Evolutionary conservation across 371 early-diverging fungal species (phyloP), one percentile per base, ranked within the genome.

Genomic region (Mucor lusitanicus): DNA sequence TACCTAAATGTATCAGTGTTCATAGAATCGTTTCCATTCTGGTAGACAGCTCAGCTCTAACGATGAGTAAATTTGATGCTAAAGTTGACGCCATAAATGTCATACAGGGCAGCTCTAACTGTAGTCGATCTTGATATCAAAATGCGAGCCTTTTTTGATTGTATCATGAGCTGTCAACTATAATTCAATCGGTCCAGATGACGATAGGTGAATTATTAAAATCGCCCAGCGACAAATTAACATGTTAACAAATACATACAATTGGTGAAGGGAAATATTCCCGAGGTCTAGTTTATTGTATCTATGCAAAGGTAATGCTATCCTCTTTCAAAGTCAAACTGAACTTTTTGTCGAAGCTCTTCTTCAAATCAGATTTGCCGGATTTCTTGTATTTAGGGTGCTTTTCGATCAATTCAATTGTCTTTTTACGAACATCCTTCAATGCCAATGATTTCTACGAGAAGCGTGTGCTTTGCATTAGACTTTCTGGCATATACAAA

Each of bases 371-470:
- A 35, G 59, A 46, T 61, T 73, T 62, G 23, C 59, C 40, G n/a
- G 62, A 58, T 61, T 74, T 74, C 27, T 68, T 63, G 37, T 40
- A 66, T 42, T 80, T 69, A 15, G 75, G 71, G 33, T 82, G 78
- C 33, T 71, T 63, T 39, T 69, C 63, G 44, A 80, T 70, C 25
- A 75, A 44, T 48, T 77, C 70, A 21, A 78, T 70, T 0, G 71
- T 68, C 64, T 77, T 79, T 64, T 79, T 80, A 30, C 76, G 77
- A 19, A 68, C 67, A 63, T 78, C 79, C 35, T 73, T 75, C 12
- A 78, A 57, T 11, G 70, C 57, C 1, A 75, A 40, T 7, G 77
- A n/a, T 19, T 67, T 68, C 76, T 80, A 56, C 50, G 48, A n/a
- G 6, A 15, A 37, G 32, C 33, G 58, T 17, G 15, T 42, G 13